Conservation (phyloP, 1,139 yeast genomes). For the Suhomyces atakaporum region DNA sequence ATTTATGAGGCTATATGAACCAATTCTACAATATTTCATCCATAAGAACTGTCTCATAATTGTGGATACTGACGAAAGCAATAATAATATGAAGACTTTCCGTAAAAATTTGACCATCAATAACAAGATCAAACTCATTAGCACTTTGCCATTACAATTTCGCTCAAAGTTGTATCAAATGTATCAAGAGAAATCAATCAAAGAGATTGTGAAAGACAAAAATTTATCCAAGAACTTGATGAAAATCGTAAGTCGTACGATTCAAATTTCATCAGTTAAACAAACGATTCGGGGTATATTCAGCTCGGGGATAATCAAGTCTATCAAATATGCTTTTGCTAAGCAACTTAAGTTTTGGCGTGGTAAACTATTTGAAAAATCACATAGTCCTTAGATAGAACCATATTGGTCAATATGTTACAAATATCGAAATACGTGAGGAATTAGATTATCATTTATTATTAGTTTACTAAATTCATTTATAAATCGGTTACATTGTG, state of each 20-base stretch:
- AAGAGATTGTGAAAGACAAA: constrained; percentile 41
- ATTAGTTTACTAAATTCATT: not conserved
- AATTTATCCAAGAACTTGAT: constrained; percentile 41
- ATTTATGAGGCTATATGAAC: constrained; percentile 72
- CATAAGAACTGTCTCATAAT: constrained; percentile 23
- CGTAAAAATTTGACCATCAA: constrained; percentile 20
- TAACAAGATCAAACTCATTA: constrained; percentile 33
- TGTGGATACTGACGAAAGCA: constrained; percentile 18
- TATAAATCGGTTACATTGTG: not conserved
- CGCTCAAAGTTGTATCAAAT: constrained; percentile 44
- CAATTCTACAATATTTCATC: constrained; percentile 44
- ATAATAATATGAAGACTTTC: constrained; percentile 20
- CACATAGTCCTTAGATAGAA: not conserved
- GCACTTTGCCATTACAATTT: constrained; percentile 55
- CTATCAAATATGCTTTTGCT: constrained; percentile 76
- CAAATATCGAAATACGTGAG: too few species aligned
- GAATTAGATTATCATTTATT: too few species aligned
- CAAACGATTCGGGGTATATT: constrained; percentile 83
- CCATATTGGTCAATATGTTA: too few species aligned
- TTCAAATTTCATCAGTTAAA: constrained; percentile 65
- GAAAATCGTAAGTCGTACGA: constrained; percentile 56
- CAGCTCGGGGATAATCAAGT: constrained; percentile 80
- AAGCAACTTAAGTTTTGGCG: constrained; percentile 47
- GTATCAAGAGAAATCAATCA: constrained; percentile 37
- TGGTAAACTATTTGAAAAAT: constrained; percentile 10